These are phyloP conservation scores for Ilyonectria destructans DNA, from an alignment of 2,329 filamentous ascomycete species.

Conservation along the genomic window DNA sequence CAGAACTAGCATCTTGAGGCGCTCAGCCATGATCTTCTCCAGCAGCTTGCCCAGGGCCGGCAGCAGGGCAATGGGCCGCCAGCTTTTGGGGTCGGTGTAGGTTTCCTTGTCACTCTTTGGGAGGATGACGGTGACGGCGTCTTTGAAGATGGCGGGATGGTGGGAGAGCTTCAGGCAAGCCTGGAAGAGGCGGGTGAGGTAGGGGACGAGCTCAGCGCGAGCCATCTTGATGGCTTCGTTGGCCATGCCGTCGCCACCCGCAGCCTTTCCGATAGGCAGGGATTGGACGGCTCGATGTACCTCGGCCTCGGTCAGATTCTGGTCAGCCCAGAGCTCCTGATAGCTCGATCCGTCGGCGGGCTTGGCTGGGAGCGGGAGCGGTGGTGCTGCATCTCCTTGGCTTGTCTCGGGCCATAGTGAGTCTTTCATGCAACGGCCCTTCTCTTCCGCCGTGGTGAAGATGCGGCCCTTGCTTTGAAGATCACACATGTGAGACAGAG, in stretches of 20 bases:
- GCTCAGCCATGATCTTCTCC: constrained; percentile 21
- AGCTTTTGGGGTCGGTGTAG: constrained; percentile 27
- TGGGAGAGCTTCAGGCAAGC: constrained; percentile 23
- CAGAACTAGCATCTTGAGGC: constrained; percentile 5
- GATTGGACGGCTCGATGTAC: neutral
- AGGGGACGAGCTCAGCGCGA: neutral
- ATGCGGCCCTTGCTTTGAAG: neutral
- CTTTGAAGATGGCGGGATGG: constrained; percentile 27
- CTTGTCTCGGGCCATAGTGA: constrained; percentile 18
- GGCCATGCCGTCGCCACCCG: constrained; percentile 18
- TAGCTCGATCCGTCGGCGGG: neutral
- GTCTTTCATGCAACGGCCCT: constrained; percentile 10
- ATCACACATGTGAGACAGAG: neutral
- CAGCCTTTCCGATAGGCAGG: neutral
- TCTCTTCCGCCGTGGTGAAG: neutral
- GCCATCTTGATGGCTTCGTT: constrained; percentile 26
- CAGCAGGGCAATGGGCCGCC: constrained; percentile 28
- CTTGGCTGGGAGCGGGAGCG: neutral
- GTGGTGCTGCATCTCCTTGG: constrained; percentile 10
- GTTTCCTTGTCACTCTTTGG: constrained; percentile 22
- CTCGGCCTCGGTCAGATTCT: neutral
- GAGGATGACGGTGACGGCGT: constrained; percentile 16
- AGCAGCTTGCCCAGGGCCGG: constrained; percentile 20
- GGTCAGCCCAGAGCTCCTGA: neutral
- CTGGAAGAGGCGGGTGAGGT: constrained; percentile 16